Conservation (phyloP, 164 flowering plant genomes). For the Cinnamomum chago region DNA sequence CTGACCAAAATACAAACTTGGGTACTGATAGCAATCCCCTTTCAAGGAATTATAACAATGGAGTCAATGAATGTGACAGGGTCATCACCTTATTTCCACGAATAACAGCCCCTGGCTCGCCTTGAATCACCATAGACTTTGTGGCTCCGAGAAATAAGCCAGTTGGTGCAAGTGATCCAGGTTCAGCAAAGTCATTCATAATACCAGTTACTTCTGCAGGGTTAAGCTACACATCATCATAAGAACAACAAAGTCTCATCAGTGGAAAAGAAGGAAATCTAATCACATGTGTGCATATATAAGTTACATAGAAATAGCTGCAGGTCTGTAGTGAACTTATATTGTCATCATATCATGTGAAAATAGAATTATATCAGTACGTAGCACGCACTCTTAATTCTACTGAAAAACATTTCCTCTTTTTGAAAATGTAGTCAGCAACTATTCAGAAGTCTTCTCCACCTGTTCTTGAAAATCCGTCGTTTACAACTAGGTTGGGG, state of each 20-base stretch:
- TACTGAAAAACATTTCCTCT: no score
- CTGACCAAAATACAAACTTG: neutral
- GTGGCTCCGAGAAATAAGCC: constrained; percentile 10
- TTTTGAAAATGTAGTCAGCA: no score
- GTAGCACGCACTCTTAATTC: no score
- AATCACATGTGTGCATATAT: no score
- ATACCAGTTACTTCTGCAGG: constrained; percentile 6
- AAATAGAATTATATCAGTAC: no score
- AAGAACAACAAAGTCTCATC: neutral
- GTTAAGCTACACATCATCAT: constrained; percentile 3
- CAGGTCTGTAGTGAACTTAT: no score
- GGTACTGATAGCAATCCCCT: neutral
- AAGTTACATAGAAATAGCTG: no score
- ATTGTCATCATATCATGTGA: no score
- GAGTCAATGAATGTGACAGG: neutral
- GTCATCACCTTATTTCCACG: constrained; percentile 14
- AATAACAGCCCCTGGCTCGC: constrained; percentile 13
- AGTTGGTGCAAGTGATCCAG: constrained; percentile 15
- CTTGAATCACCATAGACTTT: constrained; percentile 13
- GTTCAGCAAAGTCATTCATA: constrained; percentile 9
- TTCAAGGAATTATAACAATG: neutral
- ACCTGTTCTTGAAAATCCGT: no score
- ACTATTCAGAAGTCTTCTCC: no score
- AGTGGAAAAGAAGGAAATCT: no score
- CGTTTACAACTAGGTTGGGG: no score